Base-by-base conservation (phyloP, 176 grass and related monocot species). In the Oryza longistaminata region DNA sequence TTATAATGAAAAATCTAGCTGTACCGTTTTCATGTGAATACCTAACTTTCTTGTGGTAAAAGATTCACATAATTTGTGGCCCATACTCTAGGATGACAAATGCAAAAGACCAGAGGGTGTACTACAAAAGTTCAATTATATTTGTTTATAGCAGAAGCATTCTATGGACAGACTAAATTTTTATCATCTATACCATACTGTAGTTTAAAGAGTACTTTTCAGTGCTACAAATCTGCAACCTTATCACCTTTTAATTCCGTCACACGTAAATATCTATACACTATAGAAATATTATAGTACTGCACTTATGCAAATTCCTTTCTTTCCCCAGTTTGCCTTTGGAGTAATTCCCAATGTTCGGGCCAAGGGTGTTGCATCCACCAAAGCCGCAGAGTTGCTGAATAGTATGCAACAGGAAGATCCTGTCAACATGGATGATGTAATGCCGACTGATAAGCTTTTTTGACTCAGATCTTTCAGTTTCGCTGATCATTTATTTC, bases 341-440 rank as follows among this genome's bases (percentile, higher is more conserved):
- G 96, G 96, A 68, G 80, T 93, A 68, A 95, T 98, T 21, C 96
- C 91, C 7, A 95, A 98, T 89, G 79, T 98, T 68, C 93, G 89
- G 78, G 91, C 93, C 70, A 98, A 98, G 86, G 96, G 96, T 75
- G 71, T 82, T 68, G 96, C 91, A 16, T 95, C 96, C 83, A 83
- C 85, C 34, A 98, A 95, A 87, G 96, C 89, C 5, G 91, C 86
- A 74, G 91, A 98, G 50, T 89, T 98, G 92, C 82, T 98, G 74
- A 95, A 95, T 68, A 90, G 72, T 89, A 90, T 95, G 85, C 96
- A 95, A 89, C 78, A 82, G 37, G 96, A 98, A 81, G 96, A 98
- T 86, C 93, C 96, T 71, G 93, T 98, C 58, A 98, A 83, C 73
- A 87, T 89, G 83, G 87, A 91, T 66, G 91, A 98, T 94, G 96